Base-by-base conservation (phyloP, 2,329 filamentous ascomycete species). In the Arthroderma sp. region DNA sequence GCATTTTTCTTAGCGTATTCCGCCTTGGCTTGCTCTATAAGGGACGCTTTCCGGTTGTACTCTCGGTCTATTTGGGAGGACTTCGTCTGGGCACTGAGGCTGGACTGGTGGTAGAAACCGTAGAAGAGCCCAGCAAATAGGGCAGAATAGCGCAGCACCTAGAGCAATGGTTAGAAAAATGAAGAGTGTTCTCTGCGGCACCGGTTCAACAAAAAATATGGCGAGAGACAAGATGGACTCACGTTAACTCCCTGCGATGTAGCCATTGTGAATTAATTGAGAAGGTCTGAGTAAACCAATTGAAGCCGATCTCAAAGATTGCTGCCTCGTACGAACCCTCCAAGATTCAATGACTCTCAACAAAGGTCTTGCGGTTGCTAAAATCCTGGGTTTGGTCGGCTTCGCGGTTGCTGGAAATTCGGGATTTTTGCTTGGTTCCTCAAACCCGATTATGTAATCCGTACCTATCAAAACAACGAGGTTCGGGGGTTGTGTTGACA, bases 81-180 rank as follows among this genome's bases (percentile, higher is more conserved):
- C 69, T 80, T 83, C 61, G 87, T 79, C 59, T 76, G 68, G 46
- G 83, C 68, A 56, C 71, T 81, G 67, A 98, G 82, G 51, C 78
- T 77, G 62, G 82, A 75, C 73, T 98, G 91, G 74, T 94, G 89
- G 69, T 82, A 85, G 73, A 94, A 80, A 66, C 91, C 91, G 74
- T 98, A 98, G 71, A 94, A 82, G 64, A 96, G 72, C 65, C 91
- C 91, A 61, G 86, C 74, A 62, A 81, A 84, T 56, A 98, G 84
- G 64, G 88, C 88, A 63, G 87, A 89, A 77, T 89, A 98, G 71
- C 91, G 88, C 68, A 96, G 78, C 68, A 98, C 89, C 91, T 98
- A 68, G 32, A 36, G 32, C 32, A 9, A 36, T 36, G 3, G 9
- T 9, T 36, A 9, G 11, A 11, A 9, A 9, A 9, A 36, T 36